phyloP scores from a whole-genome alignment of 2,329 filamentous ascomycete species.

The Magnaporthiopsis rhizophila region DNA sequence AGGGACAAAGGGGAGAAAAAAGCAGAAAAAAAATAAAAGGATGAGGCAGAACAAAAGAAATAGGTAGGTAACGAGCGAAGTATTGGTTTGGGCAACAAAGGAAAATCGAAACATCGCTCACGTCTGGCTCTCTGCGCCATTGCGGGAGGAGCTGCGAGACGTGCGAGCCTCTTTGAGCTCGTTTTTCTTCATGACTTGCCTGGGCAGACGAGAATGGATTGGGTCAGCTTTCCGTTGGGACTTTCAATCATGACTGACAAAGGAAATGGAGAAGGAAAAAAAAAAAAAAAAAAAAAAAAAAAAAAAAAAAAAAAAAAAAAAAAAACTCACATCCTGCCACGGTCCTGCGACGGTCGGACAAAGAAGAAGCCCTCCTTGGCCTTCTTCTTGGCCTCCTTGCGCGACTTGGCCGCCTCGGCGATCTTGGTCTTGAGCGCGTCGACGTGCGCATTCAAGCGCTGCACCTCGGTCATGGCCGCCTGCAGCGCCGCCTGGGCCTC shows the following conservation, averaged over 20 bases:
- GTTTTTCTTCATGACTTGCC: slow-evolving; percentile 14
- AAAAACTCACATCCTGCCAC: slow-evolving; percentile 13
- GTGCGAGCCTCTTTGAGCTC: slow-evolving; percentile 8
- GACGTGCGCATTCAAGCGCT: slow-evolving; percentile 11
- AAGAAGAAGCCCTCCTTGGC: slow-evolving; percentile 13
- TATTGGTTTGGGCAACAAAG: not conserved
- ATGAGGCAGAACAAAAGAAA: not conserved
- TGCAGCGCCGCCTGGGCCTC: slow-evolving; percentile 3
- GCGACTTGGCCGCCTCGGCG: not conserved
- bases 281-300: too few relatives aligned
- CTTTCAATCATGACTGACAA: too few relatives aligned
- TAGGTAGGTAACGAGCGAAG: not conserved
- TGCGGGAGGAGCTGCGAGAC: slow-evolving; percentile 12
- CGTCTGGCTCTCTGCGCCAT: slow-evolving; percentile 9
- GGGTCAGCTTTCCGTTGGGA: not conserved
- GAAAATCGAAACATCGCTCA: slow-evolving; percentile 1
- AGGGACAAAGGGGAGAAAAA: not conserved
- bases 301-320: too few relatives aligned
- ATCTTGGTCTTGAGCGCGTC: slow-evolving; percentile 11
- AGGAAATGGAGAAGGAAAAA: too few relatives aligned
- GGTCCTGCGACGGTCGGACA: slow-evolving; percentile 13
- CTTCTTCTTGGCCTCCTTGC: slow-evolving; percentile 8
- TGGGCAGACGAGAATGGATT: not conserved
- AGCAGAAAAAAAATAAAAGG: too few relatives aligned
- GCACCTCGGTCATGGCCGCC: slow-evolving; percentile 9